A percentile compares a stretch with the other conserved stretches of the same genome.
phyloP scores from a whole-genome alignment of 1,284 basidiomycete genomes.

The Stygiomarasmius scandens region DNA sequence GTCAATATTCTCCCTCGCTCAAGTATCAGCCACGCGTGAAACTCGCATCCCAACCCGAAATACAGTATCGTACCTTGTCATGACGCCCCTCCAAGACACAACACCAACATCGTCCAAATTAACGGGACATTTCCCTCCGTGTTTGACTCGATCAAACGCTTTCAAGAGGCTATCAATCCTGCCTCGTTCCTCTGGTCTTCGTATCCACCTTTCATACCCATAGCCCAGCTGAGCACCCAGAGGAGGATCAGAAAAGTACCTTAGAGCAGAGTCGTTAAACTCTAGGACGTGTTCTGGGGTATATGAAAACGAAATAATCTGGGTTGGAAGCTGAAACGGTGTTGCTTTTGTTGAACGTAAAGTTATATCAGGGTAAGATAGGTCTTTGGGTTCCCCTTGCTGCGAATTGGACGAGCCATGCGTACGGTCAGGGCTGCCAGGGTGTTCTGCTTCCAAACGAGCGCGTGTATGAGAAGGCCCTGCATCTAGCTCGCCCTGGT shows the following conservation, averaged over 20 bases:
- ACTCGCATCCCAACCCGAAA: background rate
- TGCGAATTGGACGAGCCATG: background rate
- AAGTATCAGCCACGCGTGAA: constrained; percentile 16
- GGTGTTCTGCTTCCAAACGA: background rate
- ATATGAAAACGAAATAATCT: constrained; percentile 71
- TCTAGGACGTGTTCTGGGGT: constrained; percentile 52
- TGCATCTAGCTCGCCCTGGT: background rate
- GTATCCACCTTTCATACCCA: constrained; percentile 71
- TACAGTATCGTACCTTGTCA: constrained; percentile 73
- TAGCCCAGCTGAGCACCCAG: constrained; percentile 60
- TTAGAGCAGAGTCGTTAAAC: constrained; percentile 68
- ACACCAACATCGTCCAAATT: constrained; percentile 52
- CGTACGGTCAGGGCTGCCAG: background rate
- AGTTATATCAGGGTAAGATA: constrained; percentile 9
- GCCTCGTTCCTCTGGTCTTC: constrained; percentile 64
- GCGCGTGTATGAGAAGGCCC: background rate
- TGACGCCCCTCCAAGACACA: constrained; percentile 87
- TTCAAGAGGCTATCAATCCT: constrained; percentile 67
- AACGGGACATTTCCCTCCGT: constrained; percentile 27
- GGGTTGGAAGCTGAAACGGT: constrained; percentile 62
- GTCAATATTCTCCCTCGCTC: constrained; percentile 62
- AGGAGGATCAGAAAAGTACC: constrained; percentile 71
- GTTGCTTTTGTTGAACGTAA: constrained; percentile 34
- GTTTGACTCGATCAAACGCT: constrained; percentile 48
- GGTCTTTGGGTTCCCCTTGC: background rate